These are phyloP conservation scores for Botrytis fragariae DNA, from an alignment of 2,329 filamentous ascomycete genomes.

Conservation along the genomic window DNA sequence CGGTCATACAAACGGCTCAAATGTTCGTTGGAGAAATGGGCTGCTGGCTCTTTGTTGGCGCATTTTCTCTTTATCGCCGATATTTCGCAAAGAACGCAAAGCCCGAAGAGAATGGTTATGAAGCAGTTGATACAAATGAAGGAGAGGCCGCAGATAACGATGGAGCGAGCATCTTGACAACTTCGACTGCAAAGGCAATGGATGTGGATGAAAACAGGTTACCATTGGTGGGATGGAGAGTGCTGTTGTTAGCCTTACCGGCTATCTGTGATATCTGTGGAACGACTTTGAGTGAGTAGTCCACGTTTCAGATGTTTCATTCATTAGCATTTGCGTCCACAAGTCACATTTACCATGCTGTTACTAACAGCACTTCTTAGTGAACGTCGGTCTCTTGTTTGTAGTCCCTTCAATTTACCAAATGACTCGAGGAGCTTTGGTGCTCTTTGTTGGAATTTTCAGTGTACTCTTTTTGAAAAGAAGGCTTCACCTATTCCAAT, in stretches of 20 bases:
- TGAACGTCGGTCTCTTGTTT: slow-evolving; percentile 93
- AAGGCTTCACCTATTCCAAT: slow-evolving; percentile 82
- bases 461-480: slow-evolving; percentile 86
- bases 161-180: slow-evolving; percentile 46
- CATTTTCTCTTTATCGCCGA: slow-evolving; percentile 64
- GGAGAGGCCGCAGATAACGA: slow-evolving; percentile 35
- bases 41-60: slow-evolving; percentile 85
- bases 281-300: slow-evolving; percentile 59
- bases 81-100: slow-evolving; percentile 47
- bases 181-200: slow-evolving; percentile 51
- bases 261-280: slow-evolving; percentile 92
- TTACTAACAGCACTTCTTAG: slow-evolving; percentile 49
- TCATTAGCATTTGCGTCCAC: background rate
- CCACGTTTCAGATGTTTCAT: background rate
- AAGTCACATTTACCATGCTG: background rate
- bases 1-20: slow-evolving; percentile 91
- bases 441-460: slow-evolving; percentile 93
- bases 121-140: slow-evolving; percentile 55
- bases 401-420: slow-evolving; percentile 97
- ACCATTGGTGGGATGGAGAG: slow-evolving; percentile 65
- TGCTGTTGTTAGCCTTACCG: slow-evolving; percentile 76
- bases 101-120: slow-evolving; percentile 57
- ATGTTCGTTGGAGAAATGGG: slow-evolving; percentile 98
- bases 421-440: slow-evolving; percentile 93
- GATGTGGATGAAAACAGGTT: slow-evolving; percentile 54